Base-by-base conservation (phyloP, 805 yeast genomes). In the Blastobotrys chiropterorum region DNA sequence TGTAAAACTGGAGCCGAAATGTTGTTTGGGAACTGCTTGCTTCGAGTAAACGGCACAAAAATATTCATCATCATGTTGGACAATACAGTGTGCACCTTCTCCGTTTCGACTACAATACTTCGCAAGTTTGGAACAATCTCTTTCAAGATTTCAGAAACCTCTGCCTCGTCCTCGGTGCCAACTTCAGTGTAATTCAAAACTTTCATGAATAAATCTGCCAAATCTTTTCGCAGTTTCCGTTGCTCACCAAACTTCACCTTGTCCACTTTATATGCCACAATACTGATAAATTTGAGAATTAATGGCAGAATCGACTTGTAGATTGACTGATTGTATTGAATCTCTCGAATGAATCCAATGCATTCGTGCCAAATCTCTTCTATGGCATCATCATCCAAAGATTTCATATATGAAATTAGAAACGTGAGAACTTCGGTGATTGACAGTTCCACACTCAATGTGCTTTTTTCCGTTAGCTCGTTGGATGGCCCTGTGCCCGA, bases 351-450 rank as follows among this genome's bases (percentile, higher is more conserved):
- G 57, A 86, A 90, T 1, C 65, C 64, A 21, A 79, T 69, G 34
- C 83, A 70, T 19, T 76, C 78, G 7, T 66, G 65, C 83, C 90
- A 92, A 16, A 90, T 76, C 53, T 92, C 98, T 53, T 85, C 90
- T 47, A 89, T 71, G 0, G 87, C 81, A 59, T 89, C 95, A 55
- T 76, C 77, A 56, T 86, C 95, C 40, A 90, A 69, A 0, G 90
- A 76, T 3, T 69, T 69, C 19, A 84, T 69, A 64, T 92, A 94
- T 0, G 69, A 71, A 5, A 81, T 73, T 53, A 90, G 66, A 62
- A 86, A 86, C 0, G 61, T 59, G 1, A 81, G 70, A 11, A 85
- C 59, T 6, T 70, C 72, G 38, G 62, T 66, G 6, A 75, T 81
- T 3, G 73, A 61, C 2, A 85, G 63, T 7, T 72, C 71, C 14